Percentiles rank a stretch among this genome's conserved stretches.
These are phyloP conservation scores for Dacryopinax primogenitus DNA, from an alignment of 768 basidiomycete species.

Conservation along the genomic window DNA sequence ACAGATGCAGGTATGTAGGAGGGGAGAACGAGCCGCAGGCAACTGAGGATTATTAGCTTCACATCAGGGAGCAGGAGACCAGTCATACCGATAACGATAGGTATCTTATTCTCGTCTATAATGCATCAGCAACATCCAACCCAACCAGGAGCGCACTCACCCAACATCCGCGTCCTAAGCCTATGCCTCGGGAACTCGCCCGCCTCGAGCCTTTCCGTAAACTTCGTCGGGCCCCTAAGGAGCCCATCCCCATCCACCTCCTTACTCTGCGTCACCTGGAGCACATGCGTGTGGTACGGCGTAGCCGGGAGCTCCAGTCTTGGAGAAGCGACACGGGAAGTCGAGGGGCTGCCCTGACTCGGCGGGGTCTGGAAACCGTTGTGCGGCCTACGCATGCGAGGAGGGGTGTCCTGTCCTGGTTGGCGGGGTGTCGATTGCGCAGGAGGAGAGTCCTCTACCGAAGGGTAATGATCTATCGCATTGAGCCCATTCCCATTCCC, in stretches of 20 bases:
- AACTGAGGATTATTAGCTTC: slow-evolving; percentile 50
- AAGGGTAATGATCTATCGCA: slow-evolving; percentile 7
- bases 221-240: not conserved
- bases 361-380: slow-evolving; percentile 1
- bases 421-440: slow-evolving; percentile 6
- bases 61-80: not conserved
- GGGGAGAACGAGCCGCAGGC: slow-evolving; percentile 98
- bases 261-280: not conserved
- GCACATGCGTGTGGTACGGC: not conserved
- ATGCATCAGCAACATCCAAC: not conserved
- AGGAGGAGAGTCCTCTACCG: slow-evolving; percentile 7
- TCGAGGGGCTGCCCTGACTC: not conserved
- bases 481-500: too few species aligned
- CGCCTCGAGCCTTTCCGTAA: slow-evolving; percentile 11
- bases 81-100: slow-evolving; percentile 14
- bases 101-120: slow-evolving; percentile 16
- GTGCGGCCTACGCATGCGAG: not conserved
- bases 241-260: not conserved
- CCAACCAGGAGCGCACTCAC: slow-evolving; percentile 10
- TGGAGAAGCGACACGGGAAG: slow-evolving; percentile 2
- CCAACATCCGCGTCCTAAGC: slow-evolving; percentile 14
- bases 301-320: not conserved
- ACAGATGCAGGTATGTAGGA: slow-evolving; percentile 87
- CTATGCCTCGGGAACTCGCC: slow-evolving; percentile 17
- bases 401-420: slow-evolving; percentile 1